Percentiles rank a stretch among this genome's conserved stretches.
Conservation (phyloP, 1,284 basidiomycete species). For the Ceratorhiza oryzae-sativae region DNA sequence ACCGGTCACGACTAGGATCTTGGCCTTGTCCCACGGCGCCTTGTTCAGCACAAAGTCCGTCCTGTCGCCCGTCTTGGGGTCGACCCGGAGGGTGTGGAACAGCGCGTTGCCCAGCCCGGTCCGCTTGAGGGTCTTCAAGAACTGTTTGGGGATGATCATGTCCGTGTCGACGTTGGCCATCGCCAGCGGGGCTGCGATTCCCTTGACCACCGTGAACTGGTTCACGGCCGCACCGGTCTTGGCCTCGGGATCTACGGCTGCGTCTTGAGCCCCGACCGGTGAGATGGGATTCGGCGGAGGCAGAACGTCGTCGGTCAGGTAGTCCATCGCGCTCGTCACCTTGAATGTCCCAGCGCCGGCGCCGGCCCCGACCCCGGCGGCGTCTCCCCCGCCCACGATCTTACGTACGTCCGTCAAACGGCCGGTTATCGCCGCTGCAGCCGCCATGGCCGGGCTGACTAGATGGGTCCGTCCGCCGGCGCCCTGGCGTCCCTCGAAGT, state of each 20-base stretch:
- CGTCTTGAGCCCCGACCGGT: slow-evolving; percentile 43
- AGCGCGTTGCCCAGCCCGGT: slow-evolving; percentile 90
- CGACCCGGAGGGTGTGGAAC: slow-evolving; percentile 85
- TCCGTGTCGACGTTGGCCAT: slow-evolving; percentile 96
- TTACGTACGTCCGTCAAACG: slow-evolving; percentile 89
- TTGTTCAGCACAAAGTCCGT: slow-evolving; percentile 92
- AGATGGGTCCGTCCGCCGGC: slow-evolving; percentile 93
- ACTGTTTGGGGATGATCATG: slow-evolving; percentile 97
- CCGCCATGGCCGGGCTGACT: slow-evolving; percentile 94
- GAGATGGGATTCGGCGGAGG: slow-evolving; percentile 67
- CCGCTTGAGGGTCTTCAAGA: slow-evolving; percentile 93
- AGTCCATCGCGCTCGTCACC: slow-evolving; percentile 72
- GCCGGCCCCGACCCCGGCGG: no score
- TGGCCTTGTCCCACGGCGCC: slow-evolving; percentile 79
- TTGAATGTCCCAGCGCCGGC: slow-evolving; percentile 61
- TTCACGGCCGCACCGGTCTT: slow-evolving; percentile 54
- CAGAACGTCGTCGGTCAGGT: slow-evolving; percentile 75
- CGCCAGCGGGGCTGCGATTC: slow-evolving; percentile 87
- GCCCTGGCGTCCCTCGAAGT: slow-evolving; percentile 94
- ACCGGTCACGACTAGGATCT: slow-evolving; percentile 88
- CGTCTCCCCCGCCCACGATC: slow-evolving; percentile 59
- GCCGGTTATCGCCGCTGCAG: slow-evolving; percentile 90
- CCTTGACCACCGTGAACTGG: slow-evolving; percentile 83
- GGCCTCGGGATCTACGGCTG: slow-evolving; percentile 45
- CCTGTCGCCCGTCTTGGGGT: slow-evolving; percentile 78